Evolutionary conservation across 140 eudicot genomes (phyloP).

Genomic region (Anethum foeniculum): DNA sequence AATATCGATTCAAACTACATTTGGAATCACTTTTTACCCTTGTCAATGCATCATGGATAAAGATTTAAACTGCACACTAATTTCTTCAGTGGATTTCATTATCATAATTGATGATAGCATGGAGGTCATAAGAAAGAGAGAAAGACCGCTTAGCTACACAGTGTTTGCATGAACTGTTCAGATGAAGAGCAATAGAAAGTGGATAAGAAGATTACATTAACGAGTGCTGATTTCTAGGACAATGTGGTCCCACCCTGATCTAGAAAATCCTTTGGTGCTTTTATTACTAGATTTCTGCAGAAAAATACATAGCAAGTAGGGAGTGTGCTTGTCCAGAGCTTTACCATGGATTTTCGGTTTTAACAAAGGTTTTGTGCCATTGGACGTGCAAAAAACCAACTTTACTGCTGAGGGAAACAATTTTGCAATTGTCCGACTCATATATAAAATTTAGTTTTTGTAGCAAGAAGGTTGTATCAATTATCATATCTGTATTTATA

Average conservation of each 20-base stretch:
- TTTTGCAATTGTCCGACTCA: not conserved
- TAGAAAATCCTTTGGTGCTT: not conserved
- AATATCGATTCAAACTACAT: not conserved
- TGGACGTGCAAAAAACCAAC: not conserved
- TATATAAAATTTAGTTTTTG: not conserved
- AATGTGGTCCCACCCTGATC: not conserved
- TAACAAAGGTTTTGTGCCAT: not conserved
- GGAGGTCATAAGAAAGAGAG: not conserved
- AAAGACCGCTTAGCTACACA: not conserved
- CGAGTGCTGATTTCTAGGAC: not conserved
- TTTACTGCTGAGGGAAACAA: not conserved
- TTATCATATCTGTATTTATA: not conserved
- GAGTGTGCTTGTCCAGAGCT: not conserved
- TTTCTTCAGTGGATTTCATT: not conserved
- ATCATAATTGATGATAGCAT: not conserved
- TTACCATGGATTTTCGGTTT: not conserved
- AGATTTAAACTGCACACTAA: not conserved
- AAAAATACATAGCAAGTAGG: not conserved
- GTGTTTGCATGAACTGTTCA: not conserved
- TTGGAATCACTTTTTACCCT: not conserved
- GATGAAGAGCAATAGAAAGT: not conserved
- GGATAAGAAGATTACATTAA: not conserved
- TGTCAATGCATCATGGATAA: not conserved
- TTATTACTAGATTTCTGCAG: not conserved
- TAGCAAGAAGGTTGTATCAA: not conserved